phyloP scores from a whole-genome alignment of 805 yeast genomes.

The Ogataea sp. region DNA sequence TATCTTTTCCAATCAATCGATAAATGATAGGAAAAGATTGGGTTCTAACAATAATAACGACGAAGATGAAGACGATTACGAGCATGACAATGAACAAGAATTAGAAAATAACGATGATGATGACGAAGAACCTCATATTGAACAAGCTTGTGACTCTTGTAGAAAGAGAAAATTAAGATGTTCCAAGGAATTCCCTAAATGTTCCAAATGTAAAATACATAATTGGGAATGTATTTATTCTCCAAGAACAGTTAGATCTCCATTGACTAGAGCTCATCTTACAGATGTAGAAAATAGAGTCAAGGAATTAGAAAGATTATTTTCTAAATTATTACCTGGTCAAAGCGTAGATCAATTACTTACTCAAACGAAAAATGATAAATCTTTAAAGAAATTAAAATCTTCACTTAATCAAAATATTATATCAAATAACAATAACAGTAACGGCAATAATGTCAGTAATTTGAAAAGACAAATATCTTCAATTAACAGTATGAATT shows the following conservation, averaged over 20 bases:
- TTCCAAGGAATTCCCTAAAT: conserved; percentile 69
- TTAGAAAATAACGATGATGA: background rate
- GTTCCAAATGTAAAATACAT: conserved; percentile 66
- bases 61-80: background rate
- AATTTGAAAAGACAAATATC: too few species aligned
- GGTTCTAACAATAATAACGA: background rate
- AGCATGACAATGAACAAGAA: background rate
- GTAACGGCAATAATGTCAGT: too few species aligned
- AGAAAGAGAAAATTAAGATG: conserved; percentile 74
- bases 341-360: conserved; percentile 32
- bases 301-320: conserved; percentile 34
- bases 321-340: conserved; percentile 35
- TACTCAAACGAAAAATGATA: background rate
- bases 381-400: background rate
- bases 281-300: conserved; percentile 65
- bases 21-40: too few species aligned
- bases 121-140: conserved; percentile 21
- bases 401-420: too few species aligned
- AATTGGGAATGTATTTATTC: conserved; percentile 72
- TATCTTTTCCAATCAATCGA: too few species aligned
- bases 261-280: conserved; percentile 72
- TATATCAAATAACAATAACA: too few species aligned
- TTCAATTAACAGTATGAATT: background rate
- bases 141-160: conserved; percentile 77
- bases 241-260: conserved; percentile 71